Percentiles rank a stretch among this genome's conserved stretches.
Evolutionary conservation across 768 basidiomycete genomes (phyloP).

Genomic region (Tulasnella calospora): DNA sequence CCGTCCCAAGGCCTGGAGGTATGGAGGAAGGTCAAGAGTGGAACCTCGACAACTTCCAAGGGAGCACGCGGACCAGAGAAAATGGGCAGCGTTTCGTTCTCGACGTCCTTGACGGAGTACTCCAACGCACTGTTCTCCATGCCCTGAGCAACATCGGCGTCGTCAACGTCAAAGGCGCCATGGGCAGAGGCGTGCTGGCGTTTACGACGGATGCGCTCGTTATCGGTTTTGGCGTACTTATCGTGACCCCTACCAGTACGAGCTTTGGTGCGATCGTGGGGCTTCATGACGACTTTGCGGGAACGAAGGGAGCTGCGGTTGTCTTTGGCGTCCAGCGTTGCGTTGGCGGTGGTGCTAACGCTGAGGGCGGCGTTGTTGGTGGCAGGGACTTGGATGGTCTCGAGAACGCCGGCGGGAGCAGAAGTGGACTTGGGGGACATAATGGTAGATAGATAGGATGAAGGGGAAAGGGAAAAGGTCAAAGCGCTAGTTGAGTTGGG

Average conservation of each 20-base stretch:
- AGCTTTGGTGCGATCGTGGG: slow-evolving; percentile 23
- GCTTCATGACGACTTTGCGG: slow-evolving; percentile 20
- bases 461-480: not conserved
- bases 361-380: slow-evolving; percentile 12
- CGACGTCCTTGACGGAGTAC: not conserved
- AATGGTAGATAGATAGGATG: not conserved
- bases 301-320: slow-evolving; percentile 11
- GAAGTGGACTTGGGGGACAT: slow-evolving; percentile 12
- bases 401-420: slow-evolving; percentile 12
- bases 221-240: slow-evolving; percentile 8
- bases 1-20: slow-evolving; percentile 13
- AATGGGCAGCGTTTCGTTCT: not conserved
- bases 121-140: not conserved
- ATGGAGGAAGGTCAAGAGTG: slow-evolving; percentile 11
- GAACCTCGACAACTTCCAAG: slow-evolving; percentile 9
- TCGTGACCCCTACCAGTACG: not conserved
- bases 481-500: not conserved
- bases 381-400: slow-evolving; percentile 13
- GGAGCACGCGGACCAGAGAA: not conserved
- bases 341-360: slow-evolving; percentile 9
- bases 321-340: slow-evolving; percentile 14
- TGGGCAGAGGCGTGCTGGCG: not conserved
- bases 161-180: slow-evolving; percentile 11
- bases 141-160: not conserved
- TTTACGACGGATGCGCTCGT: slow-evolving; percentile 5